Percentiles rank a stretch among this genome's conserved stretches.
These are phyloP conservation scores for Leccinum fibrillosum DNA, from an alignment of 768 basidiomycete genomes.

Conservation along the genomic window DNA sequence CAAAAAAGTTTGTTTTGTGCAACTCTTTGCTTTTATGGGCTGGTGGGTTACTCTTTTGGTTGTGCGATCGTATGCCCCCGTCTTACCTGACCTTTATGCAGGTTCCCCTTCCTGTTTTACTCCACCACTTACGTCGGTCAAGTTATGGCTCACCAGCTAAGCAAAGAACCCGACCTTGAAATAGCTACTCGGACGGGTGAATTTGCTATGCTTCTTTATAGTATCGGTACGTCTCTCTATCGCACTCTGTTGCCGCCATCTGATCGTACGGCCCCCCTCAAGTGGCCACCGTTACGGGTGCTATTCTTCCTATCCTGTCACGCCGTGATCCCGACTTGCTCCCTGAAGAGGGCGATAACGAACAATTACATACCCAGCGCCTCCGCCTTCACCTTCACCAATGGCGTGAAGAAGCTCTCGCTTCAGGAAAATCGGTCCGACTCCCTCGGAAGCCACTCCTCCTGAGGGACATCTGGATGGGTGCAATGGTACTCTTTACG, in stretches of 20 bases:
- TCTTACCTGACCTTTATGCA: slow-evolving; percentile 24
- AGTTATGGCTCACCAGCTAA: slow-evolving; percentile 81
- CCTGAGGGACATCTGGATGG: slow-evolving; percentile 91
- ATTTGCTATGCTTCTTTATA: slow-evolving; percentile 87
- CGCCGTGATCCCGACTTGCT: slow-evolving; percentile 80
- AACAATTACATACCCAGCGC: slow-evolving; percentile 69
- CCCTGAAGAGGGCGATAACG: slow-evolving; percentile 61
- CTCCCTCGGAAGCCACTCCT: slow-evolving; percentile 90
- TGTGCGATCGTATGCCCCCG: slow-evolving; percentile 1
- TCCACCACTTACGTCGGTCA: slow-evolving; percentile 93
- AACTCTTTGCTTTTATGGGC: slow-evolving; percentile 95
- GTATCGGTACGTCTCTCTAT: slow-evolving; percentile 57
- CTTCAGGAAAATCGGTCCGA: slow-evolving; percentile 67
- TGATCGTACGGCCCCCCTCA: slow-evolving; percentile 1
- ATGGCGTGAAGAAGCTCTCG: slow-evolving; percentile 84
- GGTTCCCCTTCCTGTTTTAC: slow-evolving; percentile 96
- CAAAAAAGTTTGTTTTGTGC: slow-evolving; percentile 87
- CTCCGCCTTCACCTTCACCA: slow-evolving; percentile 67
- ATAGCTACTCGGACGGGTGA: slow-evolving; percentile 83
- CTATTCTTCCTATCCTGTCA: slow-evolving; percentile 74
- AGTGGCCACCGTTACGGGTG: slow-evolving; percentile 88
- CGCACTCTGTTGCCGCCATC: not conserved
- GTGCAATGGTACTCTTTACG: slow-evolving; percentile 77
- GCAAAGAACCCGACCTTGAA: slow-evolving; percentile 74
- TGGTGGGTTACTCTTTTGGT: slow-evolving; percentile 50